Evolutionary conservation across 805 yeast species (phyloP).

Genomic region (Candida lessepsii): DNA sequence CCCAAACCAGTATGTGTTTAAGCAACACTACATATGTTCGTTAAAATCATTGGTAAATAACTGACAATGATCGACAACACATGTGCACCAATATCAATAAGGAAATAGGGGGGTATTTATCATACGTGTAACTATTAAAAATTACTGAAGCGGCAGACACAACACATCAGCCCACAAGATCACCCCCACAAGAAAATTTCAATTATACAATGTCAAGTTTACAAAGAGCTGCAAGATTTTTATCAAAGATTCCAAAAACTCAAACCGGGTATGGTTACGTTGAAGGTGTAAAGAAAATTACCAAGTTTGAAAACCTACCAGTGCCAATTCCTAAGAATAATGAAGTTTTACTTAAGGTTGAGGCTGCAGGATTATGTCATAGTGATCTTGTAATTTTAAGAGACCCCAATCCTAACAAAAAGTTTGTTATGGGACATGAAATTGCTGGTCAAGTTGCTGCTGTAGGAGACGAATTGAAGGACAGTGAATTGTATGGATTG

Average conservation of each 20-base stretch:
- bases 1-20: no score
- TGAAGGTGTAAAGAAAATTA: conserved; percentile 25
- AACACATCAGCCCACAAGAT: no score
- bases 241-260: conserved; percentile 23
- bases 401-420: conserved; percentile 19
- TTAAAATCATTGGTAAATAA: no score
- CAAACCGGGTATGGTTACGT: conserved; percentile 36
- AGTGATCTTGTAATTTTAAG: conserved; percentile 41
- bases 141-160: no score
- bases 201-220: no score
- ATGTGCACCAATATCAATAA: no score
- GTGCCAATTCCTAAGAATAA: conserved; percentile 28
- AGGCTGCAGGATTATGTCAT: conserved; percentile 45
- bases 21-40: no score
- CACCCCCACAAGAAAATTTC: no score
- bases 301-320: conserved; percentile 27
- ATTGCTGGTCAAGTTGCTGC: conserved; percentile 38
- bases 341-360: conserved; percentile 37
- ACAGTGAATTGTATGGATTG: conserved; percentile 21
- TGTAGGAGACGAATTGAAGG: conserved; percentile 27
- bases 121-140: no score
- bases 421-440: conserved; percentile 46
- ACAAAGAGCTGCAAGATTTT: no score
- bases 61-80: no score
- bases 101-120: no score